Evolutionary conservation across 352 stramenopile genomes (phyloP), one percentile per base, ranked within the genome.

Genomic region (Phytophthora pseudosyringae): DNA sequence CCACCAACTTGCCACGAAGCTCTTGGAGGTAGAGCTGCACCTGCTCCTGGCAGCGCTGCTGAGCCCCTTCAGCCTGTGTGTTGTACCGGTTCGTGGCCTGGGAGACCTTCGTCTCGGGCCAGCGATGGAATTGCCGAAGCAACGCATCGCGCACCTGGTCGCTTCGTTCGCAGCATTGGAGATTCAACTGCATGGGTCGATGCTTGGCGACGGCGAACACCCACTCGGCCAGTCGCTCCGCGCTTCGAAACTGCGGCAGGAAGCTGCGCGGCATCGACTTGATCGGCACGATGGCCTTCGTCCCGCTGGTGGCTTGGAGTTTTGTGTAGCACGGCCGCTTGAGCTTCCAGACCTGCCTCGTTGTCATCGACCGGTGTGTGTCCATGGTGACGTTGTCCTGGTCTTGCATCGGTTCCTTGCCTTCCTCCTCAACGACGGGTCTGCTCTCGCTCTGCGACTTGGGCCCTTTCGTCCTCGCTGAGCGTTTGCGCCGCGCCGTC

Each of bases 71-170:
- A 13, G 11, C 61, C 2, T 64, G 28, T 1, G 32, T 35, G 2
- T 58, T 36, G 35, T 28, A 76, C 29, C 28, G 36, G 18, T 67
- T 31, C 4, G 11, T 38, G 16, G 52, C 53, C 6, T 33, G 33
- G 8, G 52, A 36, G 21, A 73, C 46, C 15, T 71, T 60, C n/a
- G 18, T 47, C 25, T 59, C 64, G 2, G 69, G 64, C 69, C 69
- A 76, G 31, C 64, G 59, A 44, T 73, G 64, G 15, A 76, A 76
- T 58, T 64, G 49, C 28, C 35, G 48, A 35, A 76, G 69, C 41
- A 76, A 25, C 0, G 53, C 52, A 40, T 76, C 64, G 32, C 69
- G 64, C 3, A 73, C 59, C 49, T 67, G 48, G 41, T 70, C 58
- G 35, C 57, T 59, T 12, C 35, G 31, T 16, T 64, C 49, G 13